Evolutionary conservation across 164 flowering plant genomes (phyloP).

Genomic region (Vitis amurensis): DNA sequence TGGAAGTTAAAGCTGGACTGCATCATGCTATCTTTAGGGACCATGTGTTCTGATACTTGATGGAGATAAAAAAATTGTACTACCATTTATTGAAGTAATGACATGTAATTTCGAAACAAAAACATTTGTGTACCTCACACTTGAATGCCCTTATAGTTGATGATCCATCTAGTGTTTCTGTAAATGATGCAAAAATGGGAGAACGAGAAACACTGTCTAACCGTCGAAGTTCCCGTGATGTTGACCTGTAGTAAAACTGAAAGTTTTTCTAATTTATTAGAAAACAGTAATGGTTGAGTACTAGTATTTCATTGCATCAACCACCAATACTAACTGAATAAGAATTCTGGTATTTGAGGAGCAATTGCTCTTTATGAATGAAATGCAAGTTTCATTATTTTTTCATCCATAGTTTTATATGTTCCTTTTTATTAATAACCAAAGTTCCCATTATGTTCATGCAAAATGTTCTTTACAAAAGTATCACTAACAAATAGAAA

Average conservation of each 20-base stretch:
- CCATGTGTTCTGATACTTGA: neutral
- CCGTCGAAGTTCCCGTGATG: conserved; percentile 89
- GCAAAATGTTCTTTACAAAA: too few species aligned
- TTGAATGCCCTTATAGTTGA: conserved; percentile 87
- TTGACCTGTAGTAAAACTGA: conserved; percentile 90
- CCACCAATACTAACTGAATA: neutral
- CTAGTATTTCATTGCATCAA: neutral
- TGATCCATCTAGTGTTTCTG: conserved; percentile 89
- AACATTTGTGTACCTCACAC: conserved; percentile 53
- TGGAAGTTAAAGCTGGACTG: too few species aligned
- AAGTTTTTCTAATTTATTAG: conserved; percentile 12
- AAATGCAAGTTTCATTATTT: too few species aligned
- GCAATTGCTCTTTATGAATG: too few species aligned
- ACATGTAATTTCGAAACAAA: neutral
- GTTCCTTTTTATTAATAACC: too few species aligned
- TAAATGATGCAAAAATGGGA: conserved; percentile 93
- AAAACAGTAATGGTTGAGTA: neutral
- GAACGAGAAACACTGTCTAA: conserved; percentile 95
- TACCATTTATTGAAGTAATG: conserved; percentile 1
- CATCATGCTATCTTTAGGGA: neutral
- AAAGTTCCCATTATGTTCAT: too few species aligned
- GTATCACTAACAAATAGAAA: too few species aligned
- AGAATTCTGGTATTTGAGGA: too few species aligned
- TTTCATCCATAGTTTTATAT: too few species aligned
- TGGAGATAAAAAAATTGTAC: neutral